phyloP scores from a whole-genome alignment of 1,139 yeast genomes.

The Candida labiduridarum region DNA sequence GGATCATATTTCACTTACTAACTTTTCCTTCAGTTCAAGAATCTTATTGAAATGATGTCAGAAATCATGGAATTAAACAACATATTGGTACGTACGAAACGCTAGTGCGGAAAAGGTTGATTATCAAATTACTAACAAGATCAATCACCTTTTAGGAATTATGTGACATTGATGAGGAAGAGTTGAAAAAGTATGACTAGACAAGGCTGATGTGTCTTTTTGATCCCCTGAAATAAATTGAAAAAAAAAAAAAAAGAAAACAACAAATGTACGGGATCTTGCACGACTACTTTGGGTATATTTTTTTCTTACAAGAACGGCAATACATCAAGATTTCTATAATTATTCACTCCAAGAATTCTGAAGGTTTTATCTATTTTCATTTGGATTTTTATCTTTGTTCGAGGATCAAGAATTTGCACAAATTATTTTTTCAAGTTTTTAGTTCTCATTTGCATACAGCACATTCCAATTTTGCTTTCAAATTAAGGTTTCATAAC shows the following conservation, averaged over 20 bases:
- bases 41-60: slow-evolving; percentile 1
- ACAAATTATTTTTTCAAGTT: background rate
- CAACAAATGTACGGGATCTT: background rate
- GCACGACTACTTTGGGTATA: background rate
- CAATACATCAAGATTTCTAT: background rate
- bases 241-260: background rate
- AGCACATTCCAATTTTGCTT: background rate
- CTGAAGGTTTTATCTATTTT: background rate
- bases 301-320: background rate
- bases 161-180: slow-evolving; percentile 7
- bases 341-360: no score
- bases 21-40: slow-evolving; percentile 5
- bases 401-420: no score
- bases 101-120: background rate
- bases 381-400: background rate
- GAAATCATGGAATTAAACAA: slow-evolving; percentile 5
- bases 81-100: slow-evolving; percentile 6
- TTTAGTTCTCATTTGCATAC: background rate
- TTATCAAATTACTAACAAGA: background rate
- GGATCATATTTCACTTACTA: background rate
- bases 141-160: background rate
- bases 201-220: slow-evolving; percentile 2
- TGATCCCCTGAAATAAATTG: background rate
- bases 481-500: background rate
- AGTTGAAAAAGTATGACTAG: background rate